These are phyloP conservation scores for Vaucheria bursata DNA, from an alignment of 352 stramenopile genomes.

Conservation along the genomic window DNA sequence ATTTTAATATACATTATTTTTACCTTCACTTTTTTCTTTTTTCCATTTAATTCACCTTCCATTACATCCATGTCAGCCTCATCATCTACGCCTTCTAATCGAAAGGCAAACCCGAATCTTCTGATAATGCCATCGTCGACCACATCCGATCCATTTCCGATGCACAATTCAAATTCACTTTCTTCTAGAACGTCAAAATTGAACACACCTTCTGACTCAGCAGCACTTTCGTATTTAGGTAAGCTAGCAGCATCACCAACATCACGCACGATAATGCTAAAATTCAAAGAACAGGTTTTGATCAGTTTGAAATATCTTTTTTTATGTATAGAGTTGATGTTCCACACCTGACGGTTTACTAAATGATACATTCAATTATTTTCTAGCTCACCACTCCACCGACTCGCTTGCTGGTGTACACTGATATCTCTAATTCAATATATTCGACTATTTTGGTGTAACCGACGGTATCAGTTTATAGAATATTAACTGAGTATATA, in stretches of 20 bases:
- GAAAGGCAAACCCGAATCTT: neutral
- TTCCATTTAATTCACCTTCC: too few species aligned
- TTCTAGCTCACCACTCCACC: neutral
- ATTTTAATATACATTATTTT: too few species aligned
- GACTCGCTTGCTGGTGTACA: too few species aligned
- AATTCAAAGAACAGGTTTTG: neutral
- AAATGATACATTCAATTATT: neutral
- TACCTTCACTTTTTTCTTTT: too few species aligned
- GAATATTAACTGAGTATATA: neutral
- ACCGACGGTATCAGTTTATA: neutral
- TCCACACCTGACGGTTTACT: neutral
- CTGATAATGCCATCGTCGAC: slow-evolving; percentile 6
- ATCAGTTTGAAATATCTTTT: neutral
- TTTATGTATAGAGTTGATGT: neutral
- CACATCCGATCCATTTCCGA: neutral
- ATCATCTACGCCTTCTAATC: slow-evolving; percentile 5
- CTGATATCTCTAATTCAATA: neutral
- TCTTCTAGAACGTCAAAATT: neutral
- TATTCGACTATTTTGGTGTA: neutral
- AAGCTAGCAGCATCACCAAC: neutral
- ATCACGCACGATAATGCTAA: neutral
- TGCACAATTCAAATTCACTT: neutral
- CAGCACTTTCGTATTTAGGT: neutral
- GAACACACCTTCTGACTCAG: neutral
- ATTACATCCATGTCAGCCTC: neutral